phyloP scores from a whole-genome alignment of 148 eudicot species.

The Salicornia ramosissima region DNA sequence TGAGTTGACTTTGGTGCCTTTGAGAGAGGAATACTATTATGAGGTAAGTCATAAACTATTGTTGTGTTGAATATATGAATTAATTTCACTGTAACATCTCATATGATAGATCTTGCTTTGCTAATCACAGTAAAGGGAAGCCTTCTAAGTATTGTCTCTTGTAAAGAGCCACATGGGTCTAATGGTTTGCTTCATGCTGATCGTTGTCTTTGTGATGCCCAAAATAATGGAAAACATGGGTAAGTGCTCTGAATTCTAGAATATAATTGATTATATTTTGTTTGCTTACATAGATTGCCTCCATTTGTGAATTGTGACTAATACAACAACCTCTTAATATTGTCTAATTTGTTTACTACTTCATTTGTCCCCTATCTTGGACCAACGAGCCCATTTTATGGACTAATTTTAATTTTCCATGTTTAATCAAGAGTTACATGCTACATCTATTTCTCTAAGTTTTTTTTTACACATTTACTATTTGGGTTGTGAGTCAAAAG shows the following conservation, averaged over 20 bases:
- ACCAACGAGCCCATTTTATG: too few species aligned
- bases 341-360: too few species aligned
- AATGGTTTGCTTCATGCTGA: slow-evolving; percentile 87
- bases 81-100: background rate
- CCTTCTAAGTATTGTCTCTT: slow-evolving; percentile 62
- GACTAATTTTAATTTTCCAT: too few species aligned
- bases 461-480: too few species aligned
- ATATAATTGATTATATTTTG: background rate
- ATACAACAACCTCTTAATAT: background rate
- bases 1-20: slow-evolving; percentile 92
- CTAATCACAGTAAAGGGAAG: slow-evolving; percentile 72
- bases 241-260: slow-evolving; percentile 30
- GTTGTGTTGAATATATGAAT: background rate
- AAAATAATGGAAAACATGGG: slow-evolving; percentile 84
- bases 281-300: background rate
- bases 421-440: too few species aligned
- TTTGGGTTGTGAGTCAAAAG: too few species aligned
- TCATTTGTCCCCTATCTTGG: too few species aligned
- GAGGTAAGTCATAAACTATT: slow-evolving; percentile 47
- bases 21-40: slow-evolving; percentile 81
- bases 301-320: background rate
- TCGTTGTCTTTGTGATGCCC: slow-evolving; percentile 90
- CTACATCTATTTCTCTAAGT: too few species aligned
- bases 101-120: slow-evolving; percentile 1
- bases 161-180: slow-evolving; percentile 95